A percentile compares a stretch with the other conserved stretches of the same genome.
Evolutionary conservation across 164 flowering plant species (phyloP).

Genomic region (Annona cherimola): DNA sequence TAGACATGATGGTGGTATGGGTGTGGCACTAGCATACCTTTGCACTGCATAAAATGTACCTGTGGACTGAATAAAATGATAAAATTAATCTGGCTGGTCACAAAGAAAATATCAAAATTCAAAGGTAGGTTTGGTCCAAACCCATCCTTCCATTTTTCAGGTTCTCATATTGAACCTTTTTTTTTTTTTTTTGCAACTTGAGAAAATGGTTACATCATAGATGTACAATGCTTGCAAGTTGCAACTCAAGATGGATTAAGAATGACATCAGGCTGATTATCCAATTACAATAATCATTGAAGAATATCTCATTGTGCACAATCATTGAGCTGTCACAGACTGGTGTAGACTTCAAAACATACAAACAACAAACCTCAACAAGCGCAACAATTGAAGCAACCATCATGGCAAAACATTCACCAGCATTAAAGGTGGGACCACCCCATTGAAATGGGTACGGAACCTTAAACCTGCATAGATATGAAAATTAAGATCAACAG

Average conservation of each 20-base stretch:
- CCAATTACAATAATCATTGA: too few relatives aligned
- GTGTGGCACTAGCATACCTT: conserved; percentile 77
- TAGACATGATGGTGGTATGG: conserved; percentile 67
- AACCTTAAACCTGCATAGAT: conserved; percentile 48
- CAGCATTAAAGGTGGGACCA: conserved; percentile 56
- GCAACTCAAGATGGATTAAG: not conserved
- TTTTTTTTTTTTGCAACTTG: not conserved
- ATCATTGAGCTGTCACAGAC: not conserved
- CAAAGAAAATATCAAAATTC: not conserved
- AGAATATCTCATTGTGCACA: too few relatives aligned
- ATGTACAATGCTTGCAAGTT: not conserved
- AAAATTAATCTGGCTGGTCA: not conserved
- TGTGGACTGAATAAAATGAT: conserved; percentile 49
- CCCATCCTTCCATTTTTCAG: not conserved
- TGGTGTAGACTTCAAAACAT: not conserved
- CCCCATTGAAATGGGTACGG: conserved; percentile 91
- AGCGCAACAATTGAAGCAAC: conserved; percentile 70
- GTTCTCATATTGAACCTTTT: not conserved
- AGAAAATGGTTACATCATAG: not conserved
- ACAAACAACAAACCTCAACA: conserved; percentile 45
- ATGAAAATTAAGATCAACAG: not conserved
- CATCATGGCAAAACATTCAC: conserved; percentile 69
- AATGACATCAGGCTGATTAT: not conserved
- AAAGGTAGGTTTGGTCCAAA: not conserved
- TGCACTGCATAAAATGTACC: conserved; percentile 60